phyloP scores from a whole-genome alignment of 345 rosid genomes.

The Firmiana major region DNA sequence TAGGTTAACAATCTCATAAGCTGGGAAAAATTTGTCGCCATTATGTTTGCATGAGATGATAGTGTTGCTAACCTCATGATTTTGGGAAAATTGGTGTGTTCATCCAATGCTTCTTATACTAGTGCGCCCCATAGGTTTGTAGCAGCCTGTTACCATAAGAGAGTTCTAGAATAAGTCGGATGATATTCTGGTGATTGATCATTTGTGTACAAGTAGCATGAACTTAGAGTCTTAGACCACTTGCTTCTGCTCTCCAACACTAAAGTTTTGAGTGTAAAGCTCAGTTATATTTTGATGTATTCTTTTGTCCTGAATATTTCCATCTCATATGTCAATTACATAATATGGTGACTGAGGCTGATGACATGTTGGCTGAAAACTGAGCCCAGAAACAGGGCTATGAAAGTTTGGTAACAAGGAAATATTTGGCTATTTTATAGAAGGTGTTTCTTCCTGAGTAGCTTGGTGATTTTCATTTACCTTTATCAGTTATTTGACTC shows the following conservation, averaged over 20 bases:
- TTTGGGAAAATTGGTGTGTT: background rate
- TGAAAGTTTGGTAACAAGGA: constrained; percentile 2
- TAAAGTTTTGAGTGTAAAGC: background rate
- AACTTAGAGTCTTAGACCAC: background rate
- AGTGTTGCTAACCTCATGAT: background rate
- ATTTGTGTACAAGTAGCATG: background rate
- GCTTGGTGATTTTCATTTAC: background rate
- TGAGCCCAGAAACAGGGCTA: background rate
- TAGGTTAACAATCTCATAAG: background rate
- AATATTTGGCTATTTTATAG: background rate
- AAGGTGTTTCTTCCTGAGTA: constrained; percentile 1
- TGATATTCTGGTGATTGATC: background rate
- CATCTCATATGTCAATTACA: background rate
- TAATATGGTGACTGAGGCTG: background rate
- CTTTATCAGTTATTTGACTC: background rate
- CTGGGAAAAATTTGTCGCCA: background rate
- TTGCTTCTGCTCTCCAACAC: background rate
- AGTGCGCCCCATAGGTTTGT: background rate
- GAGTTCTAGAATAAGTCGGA: background rate
- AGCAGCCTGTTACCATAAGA: background rate
- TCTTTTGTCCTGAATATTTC: background rate
- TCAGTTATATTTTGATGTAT: background rate
- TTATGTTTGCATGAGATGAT: background rate
- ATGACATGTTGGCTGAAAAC: background rate
- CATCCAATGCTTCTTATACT: background rate